Evolutionary conservation across 2,329 filamentous ascomycete genomes (phyloP), one percentile per base, ranked within the genome.

Genomic region (Periglandula ipomoeae): DNA sequence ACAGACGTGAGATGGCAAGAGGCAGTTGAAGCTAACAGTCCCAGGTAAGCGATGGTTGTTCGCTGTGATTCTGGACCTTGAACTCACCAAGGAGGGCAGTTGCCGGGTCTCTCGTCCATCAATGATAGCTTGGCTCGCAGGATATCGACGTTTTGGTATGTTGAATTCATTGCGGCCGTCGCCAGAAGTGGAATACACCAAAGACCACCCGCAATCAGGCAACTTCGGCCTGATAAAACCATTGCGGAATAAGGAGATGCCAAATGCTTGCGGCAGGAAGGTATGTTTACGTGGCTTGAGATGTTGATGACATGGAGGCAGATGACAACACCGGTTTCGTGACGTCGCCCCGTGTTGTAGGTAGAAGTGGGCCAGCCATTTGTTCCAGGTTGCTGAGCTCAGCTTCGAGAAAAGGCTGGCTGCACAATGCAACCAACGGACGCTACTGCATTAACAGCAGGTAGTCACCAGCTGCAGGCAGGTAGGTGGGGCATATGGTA

Each of bases 1-100:
- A 67, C 93, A 98, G 53, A 82, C 83, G 66, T 95, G 94, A 53
- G 87, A 88, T 24, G 93, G 90, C 15, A 98, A 79, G 50, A 96
- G 86, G 71, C 93, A 98, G 78, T 98, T 97, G 77, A 98, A 98
- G 73, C 93, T 91, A 60, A 9, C 17, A 10, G 38, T 26, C 47
- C 70, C 72, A 60, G 50, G 55, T 44, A 57, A 49, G 52, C 39
- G 55, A 40, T 15, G 1, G n/a, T 2, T 17, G 53, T 47, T n/a
- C 3, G 37, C 13, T 11, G 20, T 3, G 10, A 4, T 20, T 6
- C 17, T n/a, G 32, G 11, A 13, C 5, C 7, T 43, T 10, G 13
- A 47, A 39, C 70, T 57, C 67, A 85, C 82, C 82, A 93, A 61
- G 87, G 87, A 47, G 87, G 87, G 63, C 88, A 93, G 59, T 85